Percentiles rank a stretch among this genome's conserved stretches.
Evolutionary conservation across 306 rosid species (phyloP).

Genomic region (Psophocarpus tetragonolobus): DNA sequence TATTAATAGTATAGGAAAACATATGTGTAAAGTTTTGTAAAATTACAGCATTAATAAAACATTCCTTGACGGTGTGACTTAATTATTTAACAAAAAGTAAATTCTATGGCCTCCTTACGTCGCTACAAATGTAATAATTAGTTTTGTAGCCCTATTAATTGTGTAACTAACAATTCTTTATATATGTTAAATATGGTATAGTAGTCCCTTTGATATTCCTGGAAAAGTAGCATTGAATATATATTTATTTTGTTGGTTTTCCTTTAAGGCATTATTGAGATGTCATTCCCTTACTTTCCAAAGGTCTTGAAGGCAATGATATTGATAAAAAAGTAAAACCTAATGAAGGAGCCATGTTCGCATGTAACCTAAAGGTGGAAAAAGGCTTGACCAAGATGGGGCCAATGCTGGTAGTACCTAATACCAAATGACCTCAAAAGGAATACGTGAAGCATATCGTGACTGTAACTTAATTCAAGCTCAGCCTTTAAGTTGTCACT

Average conservation of each 20-base stretch:
- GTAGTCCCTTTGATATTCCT: background rate
- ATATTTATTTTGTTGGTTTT: background rate
- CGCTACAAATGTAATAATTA: background rate
- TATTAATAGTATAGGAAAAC: too few species aligned
- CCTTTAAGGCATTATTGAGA: slow-evolving; percentile 51
- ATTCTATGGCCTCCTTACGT: background rate
- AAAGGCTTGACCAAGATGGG: slow-evolving; percentile 54
- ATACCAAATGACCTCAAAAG: slow-evolving; percentile 36
- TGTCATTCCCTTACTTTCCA: slow-evolving; percentile 46
- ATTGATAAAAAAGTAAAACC: slow-evolving; percentile 40
- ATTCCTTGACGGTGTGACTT: background rate
- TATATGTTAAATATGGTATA: background rate
- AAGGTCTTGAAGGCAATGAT: slow-evolving; percentile 45
- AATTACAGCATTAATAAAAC: too few species aligned
- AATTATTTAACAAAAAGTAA: background rate
- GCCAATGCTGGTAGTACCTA: slow-evolving; percentile 56
- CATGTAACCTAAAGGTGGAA: slow-evolving; percentile 72
- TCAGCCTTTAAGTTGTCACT: slow-evolving; percentile 34
- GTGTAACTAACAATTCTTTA: background rate
- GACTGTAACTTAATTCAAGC: slow-evolving; percentile 32
- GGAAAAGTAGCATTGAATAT: background rate
- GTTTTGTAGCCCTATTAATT: background rate
- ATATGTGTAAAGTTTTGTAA: too few species aligned
- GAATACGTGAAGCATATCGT: slow-evolving; percentile 29
- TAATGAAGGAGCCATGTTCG: slow-evolving; percentile 63